Evolutionary conservation across 106 monocot genomes (phyloP).

Genomic region (Triglochin maritima): DNA sequence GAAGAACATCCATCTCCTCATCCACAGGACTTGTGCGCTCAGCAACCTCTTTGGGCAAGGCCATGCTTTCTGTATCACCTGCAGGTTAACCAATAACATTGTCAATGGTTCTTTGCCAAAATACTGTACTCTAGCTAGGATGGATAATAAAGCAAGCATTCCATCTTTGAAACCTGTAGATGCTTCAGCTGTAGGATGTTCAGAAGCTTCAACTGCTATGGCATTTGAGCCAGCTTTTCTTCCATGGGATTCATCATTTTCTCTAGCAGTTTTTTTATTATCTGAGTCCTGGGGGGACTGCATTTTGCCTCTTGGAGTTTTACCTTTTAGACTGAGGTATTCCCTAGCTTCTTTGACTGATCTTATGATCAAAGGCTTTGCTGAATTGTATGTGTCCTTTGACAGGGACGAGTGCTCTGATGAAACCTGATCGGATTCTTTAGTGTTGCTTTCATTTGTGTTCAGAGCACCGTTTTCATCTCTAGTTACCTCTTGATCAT

Average conservation of each 20-base stretch:
- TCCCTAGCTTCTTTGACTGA: slow-evolving; percentile 62
- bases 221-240: not conserved
- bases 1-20: not conserved
- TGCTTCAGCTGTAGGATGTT: not conserved
- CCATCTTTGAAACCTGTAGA: not conserved
- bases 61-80: not conserved
- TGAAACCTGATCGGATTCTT: slow-evolving; percentile 3
- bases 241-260: not conserved
- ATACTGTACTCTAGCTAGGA: too few relatives aligned
- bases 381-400: not conserved
- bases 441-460: not conserved
- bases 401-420: slow-evolving; percentile 6
- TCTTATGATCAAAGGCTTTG: slow-evolving; percentile 38
- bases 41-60: not conserved
- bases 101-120: not conserved
- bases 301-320: slow-evolving; percentile 2
- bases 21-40: not conserved
- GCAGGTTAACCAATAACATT: not conserved
- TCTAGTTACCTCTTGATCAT: not conserved
- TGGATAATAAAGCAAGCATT: not conserved
- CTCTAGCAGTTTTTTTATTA: not conserved
- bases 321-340: slow-evolving; percentile 35
- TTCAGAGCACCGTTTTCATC: not conserved
- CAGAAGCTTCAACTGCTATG: not conserved
- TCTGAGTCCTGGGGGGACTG: not conserved